phyloP scores from a whole-genome alignment of 208 protist genomes.

The Wallacemonas sp. region DNA sequence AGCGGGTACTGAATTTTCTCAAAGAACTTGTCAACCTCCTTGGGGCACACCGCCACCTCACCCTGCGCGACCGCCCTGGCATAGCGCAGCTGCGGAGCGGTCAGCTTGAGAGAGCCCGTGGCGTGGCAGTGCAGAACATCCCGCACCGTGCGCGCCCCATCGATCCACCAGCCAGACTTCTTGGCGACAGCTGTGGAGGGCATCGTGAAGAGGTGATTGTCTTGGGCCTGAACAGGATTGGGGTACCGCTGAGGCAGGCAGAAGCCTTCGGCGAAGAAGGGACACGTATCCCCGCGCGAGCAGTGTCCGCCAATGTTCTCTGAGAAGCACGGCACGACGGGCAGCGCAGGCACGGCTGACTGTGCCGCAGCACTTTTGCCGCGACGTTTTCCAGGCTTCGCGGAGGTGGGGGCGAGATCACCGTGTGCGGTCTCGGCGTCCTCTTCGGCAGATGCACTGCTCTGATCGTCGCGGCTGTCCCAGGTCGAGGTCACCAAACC shows the following conservation, averaged over 20 bases:
- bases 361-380: not conserved
- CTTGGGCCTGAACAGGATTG: slow-evolving; percentile 44
- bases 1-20: slow-evolving; percentile 70
- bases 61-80: slow-evolving; percentile 64
- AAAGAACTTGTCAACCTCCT: slow-evolving; percentile 83
- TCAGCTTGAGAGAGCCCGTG: slow-evolving; percentile 62
- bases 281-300: slow-evolving; percentile 67
- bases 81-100: slow-evolving; percentile 81
- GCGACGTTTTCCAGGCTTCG: not conserved
- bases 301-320: slow-evolving; percentile 69
- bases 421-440: no score
- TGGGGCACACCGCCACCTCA: slow-evolving; percentile 65
- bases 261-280: slow-evolving; percentile 82
- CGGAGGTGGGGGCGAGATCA: not conserved
- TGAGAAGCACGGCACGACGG: slow-evolving; percentile 44
- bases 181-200: slow-evolving; percentile 66
- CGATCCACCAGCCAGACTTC: slow-evolving; percentile 79
- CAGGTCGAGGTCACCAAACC: slow-evolving; percentile 26
- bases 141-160: slow-evolving; percentile 69
- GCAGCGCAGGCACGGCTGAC: not conserved
- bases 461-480: slow-evolving; percentile 2
- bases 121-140: slow-evolving; percentile 72
- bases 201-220: slow-evolving; percentile 90
- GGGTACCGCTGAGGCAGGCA: slow-evolving; percentile 78
- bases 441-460: no score